A percentile compares a stretch with the other conserved stretches of the same genome.
phyloP scores from a whole-genome alignment of 2,329 filamentous ascomycete genomes.

The Ambrosiella cleistominuta region DNA sequence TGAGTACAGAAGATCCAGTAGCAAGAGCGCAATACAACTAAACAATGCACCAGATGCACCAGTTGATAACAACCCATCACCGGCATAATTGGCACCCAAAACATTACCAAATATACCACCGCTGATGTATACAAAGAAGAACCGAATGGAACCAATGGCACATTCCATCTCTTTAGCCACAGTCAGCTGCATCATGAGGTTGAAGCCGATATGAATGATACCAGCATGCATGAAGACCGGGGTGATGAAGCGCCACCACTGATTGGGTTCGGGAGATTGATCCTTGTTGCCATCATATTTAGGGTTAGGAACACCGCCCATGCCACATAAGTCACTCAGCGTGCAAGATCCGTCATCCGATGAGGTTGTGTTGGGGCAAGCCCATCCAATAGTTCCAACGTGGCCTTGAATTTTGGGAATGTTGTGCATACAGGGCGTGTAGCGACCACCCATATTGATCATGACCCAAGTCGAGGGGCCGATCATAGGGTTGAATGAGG shows the following conservation, averaged over 20 bases:
- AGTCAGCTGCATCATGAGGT: constrained; percentile 78
- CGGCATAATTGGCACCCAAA: constrained; percentile 83
- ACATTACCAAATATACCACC: constrained; percentile 93
- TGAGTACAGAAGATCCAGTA: constrained; percentile 83
- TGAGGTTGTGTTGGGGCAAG: constrained; percentile 65
- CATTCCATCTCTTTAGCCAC: constrained; percentile 85
- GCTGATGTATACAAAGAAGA: constrained; percentile 74
- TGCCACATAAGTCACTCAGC: constrained; percentile 69
- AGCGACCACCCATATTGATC: constrained; percentile 94
- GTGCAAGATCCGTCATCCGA: constrained; percentile 41
- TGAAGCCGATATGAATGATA: constrained; percentile 88
- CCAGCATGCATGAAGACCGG: constrained; percentile 94
- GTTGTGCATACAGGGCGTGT: constrained; percentile 87
- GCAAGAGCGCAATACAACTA: constrained; percentile 70
- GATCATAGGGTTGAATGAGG: constrained; percentile 91
- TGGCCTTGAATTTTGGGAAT: constrained; percentile 44
- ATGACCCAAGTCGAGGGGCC: constrained; percentile 77
- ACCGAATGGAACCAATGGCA: constrained; percentile 73
- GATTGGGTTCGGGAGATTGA: constrained; percentile 52
- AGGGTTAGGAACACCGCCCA: constrained; percentile 57
- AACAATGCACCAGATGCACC: constrained; percentile 85
- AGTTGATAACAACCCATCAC: constrained; percentile 61
- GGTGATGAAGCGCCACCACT: constrained; percentile 93
- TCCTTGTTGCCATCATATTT: constrained; percentile 32
- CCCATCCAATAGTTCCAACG: constrained; percentile 38